Evolutionary conservation across 2,329 filamentous ascomycete species (phyloP).

Genomic region (Stemphylium lycopersici): DNA sequence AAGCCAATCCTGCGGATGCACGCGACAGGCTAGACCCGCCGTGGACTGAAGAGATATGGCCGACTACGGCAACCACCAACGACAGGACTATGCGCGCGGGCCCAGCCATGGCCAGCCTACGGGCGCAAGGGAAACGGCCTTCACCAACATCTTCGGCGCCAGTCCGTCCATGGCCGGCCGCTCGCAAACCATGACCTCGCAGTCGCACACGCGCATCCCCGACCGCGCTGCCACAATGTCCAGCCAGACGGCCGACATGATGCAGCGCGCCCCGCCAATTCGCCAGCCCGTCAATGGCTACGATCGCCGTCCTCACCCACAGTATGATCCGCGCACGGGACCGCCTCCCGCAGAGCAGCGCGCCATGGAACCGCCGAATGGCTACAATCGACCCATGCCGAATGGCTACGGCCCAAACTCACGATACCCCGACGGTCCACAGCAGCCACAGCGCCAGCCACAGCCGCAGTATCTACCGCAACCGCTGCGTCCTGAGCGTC

Average conservation of each 20-base stretch:
- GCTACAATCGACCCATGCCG: constrained; percentile 40
- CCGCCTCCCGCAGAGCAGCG: constrained; percentile 36
- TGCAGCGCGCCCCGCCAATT: constrained; percentile 70
- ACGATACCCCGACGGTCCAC: constrained; percentile 43
- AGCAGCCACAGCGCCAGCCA: constrained; percentile 47
- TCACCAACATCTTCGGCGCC: constrained; percentile 93
- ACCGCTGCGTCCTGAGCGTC: constrained; percentile 66
- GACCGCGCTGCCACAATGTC: constrained; percentile 77
- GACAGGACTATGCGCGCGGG: constrained; percentile 62
- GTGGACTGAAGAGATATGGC: constrained; percentile 57
- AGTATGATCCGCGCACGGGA: constrained; percentile 36
- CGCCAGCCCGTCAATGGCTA: constrained; percentile 56
- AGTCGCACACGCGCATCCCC: constrained; percentile 65
- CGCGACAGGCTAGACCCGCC: constrained; percentile 15
- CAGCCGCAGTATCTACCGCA: constrained; percentile 66
- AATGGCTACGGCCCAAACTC: constrained; percentile 50
- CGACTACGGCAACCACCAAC: constrained; percentile 68
- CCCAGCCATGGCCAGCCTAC: constrained; percentile 60
- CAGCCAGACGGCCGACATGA: constrained; percentile 55
- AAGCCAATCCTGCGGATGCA: constrained; percentile 32
- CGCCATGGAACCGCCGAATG: constrained; percentile 33
- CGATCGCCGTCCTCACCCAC: constrained; percentile 41
- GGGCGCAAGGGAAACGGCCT: constrained; percentile 87
- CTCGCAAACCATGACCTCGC: constrained; percentile 93
- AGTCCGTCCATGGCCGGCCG: constrained; percentile 76